Evolutionary conservation across 257 asterid genomes (phyloP).

Genomic region (Marsdenia floribunda): DNA sequence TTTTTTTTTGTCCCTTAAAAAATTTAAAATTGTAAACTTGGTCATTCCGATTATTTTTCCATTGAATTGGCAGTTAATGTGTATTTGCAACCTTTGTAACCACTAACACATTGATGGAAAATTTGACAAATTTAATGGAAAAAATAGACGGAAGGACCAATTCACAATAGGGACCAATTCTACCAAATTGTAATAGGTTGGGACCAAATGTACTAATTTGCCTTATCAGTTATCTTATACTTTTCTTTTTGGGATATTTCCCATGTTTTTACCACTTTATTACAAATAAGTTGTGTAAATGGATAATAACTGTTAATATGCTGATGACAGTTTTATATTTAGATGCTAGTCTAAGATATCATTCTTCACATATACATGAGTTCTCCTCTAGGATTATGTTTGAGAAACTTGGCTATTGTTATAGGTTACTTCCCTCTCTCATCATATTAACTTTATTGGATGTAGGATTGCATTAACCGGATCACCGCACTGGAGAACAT

Average conservation of each 20-base stretch:
- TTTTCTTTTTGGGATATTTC: background rate
- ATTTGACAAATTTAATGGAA: too few relatives aligned
- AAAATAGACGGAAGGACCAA: too few relatives aligned
- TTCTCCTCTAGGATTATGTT: background rate
- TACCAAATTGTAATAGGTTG: too few relatives aligned
- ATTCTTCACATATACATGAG: background rate
- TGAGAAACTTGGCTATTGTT: background rate
- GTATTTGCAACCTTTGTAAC: too few relatives aligned
- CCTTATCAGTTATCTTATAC: background rate
- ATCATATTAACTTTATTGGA: slow-evolving; percentile 14
- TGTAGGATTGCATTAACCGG: slow-evolving; percentile 94
- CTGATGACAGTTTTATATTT: background rate
- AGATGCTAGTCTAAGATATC: background rate
- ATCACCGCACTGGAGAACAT: slow-evolving; percentile 70
- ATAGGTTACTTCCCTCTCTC: slow-evolving; percentile 8
- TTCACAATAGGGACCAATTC: too few relatives aligned
- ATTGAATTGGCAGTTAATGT: too few relatives aligned
- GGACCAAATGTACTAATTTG: too few relatives aligned
- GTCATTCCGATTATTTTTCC: too few relatives aligned
- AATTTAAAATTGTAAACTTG: too few relatives aligned
- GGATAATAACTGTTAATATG: background rate
- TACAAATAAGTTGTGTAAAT: background rate
- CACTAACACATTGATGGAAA: too few relatives aligned
- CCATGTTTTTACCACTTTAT: background rate
- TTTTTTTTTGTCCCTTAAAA: too few relatives aligned